Evolutionary conservation across 768 basidiomycete genomes (phyloP).

Genomic region (Podaxis sp.): DNA sequence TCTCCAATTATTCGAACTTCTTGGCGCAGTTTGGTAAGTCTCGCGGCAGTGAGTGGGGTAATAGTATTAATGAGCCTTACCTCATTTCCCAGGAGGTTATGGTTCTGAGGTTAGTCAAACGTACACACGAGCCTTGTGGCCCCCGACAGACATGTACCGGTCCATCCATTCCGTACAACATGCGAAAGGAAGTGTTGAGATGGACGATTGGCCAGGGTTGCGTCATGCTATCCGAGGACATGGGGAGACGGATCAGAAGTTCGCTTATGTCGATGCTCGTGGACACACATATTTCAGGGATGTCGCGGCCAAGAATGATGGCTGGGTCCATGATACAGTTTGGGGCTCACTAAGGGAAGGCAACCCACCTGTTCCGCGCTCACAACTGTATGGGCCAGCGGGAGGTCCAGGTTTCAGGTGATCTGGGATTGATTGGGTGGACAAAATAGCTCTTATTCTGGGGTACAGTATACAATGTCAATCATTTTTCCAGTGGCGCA

Average conservation of each 20-base stretch:
- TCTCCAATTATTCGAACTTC: slow-evolving; percentile 32
- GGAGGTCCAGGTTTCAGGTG: slow-evolving; percentile 31
- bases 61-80: not conserved
- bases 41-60: slow-evolving; percentile 1
- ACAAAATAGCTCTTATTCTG: not conserved
- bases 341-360: slow-evolving; percentile 29
- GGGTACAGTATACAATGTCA: not conserved
- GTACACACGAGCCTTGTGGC: slow-evolving; percentile 27
- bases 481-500: slow-evolving; percentile 53
- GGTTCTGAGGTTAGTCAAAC: slow-evolving; percentile 31
- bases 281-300: slow-evolving; percentile 33
- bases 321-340: slow-evolving; percentile 30
- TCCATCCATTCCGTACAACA: slow-evolving; percentile 31
- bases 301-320: slow-evolving; percentile 31
- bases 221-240: slow-evolving; percentile 34
- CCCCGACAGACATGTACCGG: slow-evolving; percentile 24
- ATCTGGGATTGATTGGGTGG: not conserved
- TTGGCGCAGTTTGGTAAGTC: slow-evolving; percentile 26
- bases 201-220: slow-evolving; percentile 34
- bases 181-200: slow-evolving; percentile 30
- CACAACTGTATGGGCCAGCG: slow-evolving; percentile 29
- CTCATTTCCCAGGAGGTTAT: slow-evolving; percentile 24
- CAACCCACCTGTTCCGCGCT: slow-evolving; percentile 28
- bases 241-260: slow-evolving; percentile 29
- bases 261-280: slow-evolving; percentile 30